These are phyloP conservation scores for Talaromyces stipitatus DNA, from an alignment of 495 filamentous ascomycete species.

Conservation along the genomic window DNA sequence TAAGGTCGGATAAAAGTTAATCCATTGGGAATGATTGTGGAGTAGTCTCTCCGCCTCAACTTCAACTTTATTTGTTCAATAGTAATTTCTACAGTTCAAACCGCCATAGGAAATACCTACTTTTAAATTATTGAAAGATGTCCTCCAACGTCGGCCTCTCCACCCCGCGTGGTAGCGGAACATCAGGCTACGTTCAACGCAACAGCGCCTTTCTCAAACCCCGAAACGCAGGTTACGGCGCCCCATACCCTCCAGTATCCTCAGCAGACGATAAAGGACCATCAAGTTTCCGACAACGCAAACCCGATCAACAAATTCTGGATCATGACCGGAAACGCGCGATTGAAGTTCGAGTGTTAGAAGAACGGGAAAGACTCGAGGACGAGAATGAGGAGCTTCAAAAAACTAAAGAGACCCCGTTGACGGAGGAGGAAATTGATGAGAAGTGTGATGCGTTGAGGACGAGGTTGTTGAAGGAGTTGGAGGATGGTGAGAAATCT, in stretches of 20 bases:
- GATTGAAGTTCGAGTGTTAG: constrained; percentile 87
- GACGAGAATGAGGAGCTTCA: constrained; percentile 59
- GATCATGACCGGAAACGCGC: constrained; percentile 86
- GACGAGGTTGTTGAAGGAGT: constrained; percentile 20
- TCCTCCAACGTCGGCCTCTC: constrained; percentile 96
- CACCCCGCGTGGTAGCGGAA: constrained; percentile 90
- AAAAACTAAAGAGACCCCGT: constrained; percentile 34
- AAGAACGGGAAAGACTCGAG: constrained; percentile 81
- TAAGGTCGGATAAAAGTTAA: background rate
- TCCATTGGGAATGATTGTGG: background rate
- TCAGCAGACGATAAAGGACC: constrained; percentile 21
- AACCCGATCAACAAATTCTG: constrained; percentile 85
- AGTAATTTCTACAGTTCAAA: background rate
- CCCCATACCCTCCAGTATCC: constrained; percentile 44
- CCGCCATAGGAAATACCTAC: too few relatives aligned
- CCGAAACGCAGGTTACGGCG: constrained; percentile 47
- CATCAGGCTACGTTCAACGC: constrained; percentile 93
- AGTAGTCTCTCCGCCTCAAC: background rate
- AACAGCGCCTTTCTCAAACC: constrained; percentile 83
- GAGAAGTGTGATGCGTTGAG: constrained; percentile 25
- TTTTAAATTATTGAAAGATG: too few relatives aligned
- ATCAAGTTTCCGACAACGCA: constrained; percentile 65
- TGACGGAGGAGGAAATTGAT: constrained; percentile 33
- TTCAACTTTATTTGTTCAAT: background rate
- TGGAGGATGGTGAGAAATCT: constrained; percentile 19